Conservation (phyloP, 164 flowering plant species). For the Magnolia kwangsiensis region DNA sequence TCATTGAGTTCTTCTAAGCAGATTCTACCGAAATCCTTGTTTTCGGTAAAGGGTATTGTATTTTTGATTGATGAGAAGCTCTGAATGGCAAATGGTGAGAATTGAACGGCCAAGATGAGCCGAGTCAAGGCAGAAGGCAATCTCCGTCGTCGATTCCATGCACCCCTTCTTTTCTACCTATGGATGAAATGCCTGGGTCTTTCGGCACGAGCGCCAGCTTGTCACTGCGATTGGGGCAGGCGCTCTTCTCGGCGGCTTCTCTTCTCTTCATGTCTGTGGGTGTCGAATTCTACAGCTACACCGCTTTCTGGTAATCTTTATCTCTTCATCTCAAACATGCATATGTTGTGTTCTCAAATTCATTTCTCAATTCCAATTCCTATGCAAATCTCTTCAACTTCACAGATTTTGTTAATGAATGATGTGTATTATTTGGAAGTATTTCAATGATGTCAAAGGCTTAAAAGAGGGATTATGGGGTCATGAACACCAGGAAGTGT, state of each 20-base stretch:
- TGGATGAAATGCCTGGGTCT: constrained; percentile 62
- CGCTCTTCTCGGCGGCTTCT: constrained; percentile 66
- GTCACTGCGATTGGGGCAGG: constrained; percentile 70
- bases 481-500: too few species aligned
- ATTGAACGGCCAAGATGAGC: constrained; percentile 25
- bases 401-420: too few species aligned
- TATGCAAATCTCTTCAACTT: too few species aligned
- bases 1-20: neutral
- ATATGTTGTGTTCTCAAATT: too few species aligned
- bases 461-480: too few species aligned
- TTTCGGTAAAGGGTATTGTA: neutral
- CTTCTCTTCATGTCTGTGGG: constrained; percentile 68
- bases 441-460: too few species aligned
- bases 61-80: constrained; percentile 14
- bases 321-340: neutral
- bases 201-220: constrained; percentile 71
- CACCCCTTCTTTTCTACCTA: neutral
- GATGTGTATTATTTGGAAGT: too few species aligned
- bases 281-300: constrained; percentile 64
- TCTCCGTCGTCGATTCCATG: constrained; percentile 8
- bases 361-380: too few species aligned
- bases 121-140: constrained; percentile 3
- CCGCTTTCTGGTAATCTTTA: constrained; percentile 61
- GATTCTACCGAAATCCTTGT: neutral
- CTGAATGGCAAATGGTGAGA: constrained; percentile 12